These are phyloP conservation scores for Patellaria atrata DNA, from an alignment of 495 filamentous ascomycete genomes.

Conservation along the genomic window DNA sequence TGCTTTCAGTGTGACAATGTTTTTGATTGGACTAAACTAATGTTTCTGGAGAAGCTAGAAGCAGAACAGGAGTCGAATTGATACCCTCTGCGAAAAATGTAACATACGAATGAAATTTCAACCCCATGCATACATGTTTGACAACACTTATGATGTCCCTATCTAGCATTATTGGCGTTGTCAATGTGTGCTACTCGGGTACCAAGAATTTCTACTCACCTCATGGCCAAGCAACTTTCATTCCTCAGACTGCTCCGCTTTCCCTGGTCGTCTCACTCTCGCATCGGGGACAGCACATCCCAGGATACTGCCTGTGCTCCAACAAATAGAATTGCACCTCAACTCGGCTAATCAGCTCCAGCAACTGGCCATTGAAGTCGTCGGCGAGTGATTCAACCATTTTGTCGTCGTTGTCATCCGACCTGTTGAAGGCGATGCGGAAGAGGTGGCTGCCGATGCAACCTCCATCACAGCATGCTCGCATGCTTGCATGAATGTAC, in stretches of 20 bases:
- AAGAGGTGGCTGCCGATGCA: slow-evolving; percentile 1
- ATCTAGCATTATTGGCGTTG: not conserved
- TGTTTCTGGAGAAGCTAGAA: slow-evolving; percentile 3
- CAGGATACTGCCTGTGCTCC: slow-evolving; percentile 2
- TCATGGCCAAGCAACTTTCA: not conserved
- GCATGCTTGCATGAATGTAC: slow-evolving; percentile 3
- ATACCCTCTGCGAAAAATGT: not conserved
- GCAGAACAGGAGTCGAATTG: slow-evolving; percentile 1
- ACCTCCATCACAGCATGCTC: not conserved
- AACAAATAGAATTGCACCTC: too few species aligned
- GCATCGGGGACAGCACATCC: not conserved
- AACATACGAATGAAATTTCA: too few species aligned
- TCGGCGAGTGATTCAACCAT: not conserved
- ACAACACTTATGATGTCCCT: not conserved
- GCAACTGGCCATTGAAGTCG: too few species aligned
- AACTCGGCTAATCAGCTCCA: too few species aligned
- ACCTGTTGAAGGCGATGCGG: slow-evolving; percentile 1
- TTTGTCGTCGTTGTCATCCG: too few species aligned
- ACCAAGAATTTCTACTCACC: slow-evolving; percentile 1
- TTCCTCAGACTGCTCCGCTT: not conserved
- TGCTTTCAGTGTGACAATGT: slow-evolving; percentile 16
- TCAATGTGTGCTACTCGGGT: not conserved
- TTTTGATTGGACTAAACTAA: slow-evolving; percentile 19
- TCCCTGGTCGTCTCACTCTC: not conserved
- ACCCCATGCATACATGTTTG: too few species aligned